Conservation (phyloP, 1,139 yeast species). For the Kodamaea anthophila region DNA sequence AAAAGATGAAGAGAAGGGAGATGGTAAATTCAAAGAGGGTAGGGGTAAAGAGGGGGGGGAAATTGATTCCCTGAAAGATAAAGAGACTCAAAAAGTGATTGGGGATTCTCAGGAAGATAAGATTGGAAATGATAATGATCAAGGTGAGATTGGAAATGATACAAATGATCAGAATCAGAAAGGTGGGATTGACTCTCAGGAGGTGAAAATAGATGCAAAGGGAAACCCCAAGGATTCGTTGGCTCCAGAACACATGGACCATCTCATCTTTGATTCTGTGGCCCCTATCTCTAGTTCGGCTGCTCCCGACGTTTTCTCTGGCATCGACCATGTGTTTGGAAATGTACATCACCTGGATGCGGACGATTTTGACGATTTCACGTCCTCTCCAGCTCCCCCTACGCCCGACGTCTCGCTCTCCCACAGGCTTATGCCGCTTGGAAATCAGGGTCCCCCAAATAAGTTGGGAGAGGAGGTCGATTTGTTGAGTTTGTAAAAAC, state of each 20-base stretch:
- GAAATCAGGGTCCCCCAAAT: not conserved
- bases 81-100: no score
- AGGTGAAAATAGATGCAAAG: no score
- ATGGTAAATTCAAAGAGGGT: not conserved
- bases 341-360: conserved; percentile 2
- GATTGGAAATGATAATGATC: no score
- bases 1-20: not conserved
- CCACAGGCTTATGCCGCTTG: conserved; percentile 4
- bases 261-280: not conserved
- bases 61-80: not conserved
- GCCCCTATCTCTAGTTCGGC: not conserved
- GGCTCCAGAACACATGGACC: no score
- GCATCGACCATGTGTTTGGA: not conserved
- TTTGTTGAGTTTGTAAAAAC: conserved; percentile 4
- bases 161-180: no score
- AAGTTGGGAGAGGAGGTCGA: conserved; percentile 1
- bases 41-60: not conserved
- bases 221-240: no score
- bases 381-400: conserved; percentile 6
- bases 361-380: conserved; percentile 13
- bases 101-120: no score
- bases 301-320: not conserved
- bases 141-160: no score
- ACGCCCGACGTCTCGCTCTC: conserved; percentile 3
- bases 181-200: no score